A percentile compares a stretch with the other conserved stretches of the same genome.
These are phyloP conservation scores for Elymus sibiricus DNA, from an alignment of 176 grass and related monocot genomes.

Conservation along the genomic window DNA sequence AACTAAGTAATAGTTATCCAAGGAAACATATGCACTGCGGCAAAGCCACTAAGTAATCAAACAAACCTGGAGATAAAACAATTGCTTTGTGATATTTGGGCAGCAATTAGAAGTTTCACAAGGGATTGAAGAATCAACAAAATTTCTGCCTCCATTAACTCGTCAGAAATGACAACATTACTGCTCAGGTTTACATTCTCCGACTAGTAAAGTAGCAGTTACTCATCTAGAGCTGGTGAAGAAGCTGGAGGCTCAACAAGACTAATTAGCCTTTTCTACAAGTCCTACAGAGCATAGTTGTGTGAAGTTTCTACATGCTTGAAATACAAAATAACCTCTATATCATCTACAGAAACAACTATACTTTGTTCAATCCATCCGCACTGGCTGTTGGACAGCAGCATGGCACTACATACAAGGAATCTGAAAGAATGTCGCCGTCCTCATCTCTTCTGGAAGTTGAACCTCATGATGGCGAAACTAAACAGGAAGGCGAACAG, in stretches of 20 bases:
- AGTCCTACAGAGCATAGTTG: background rate
- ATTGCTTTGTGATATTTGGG: background rate
- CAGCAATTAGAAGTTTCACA: background rate
- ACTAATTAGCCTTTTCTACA: conserved; percentile 14
- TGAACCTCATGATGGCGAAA: conserved; percentile 75
- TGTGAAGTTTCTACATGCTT: conserved; percentile 4
- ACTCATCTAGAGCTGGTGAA: conserved; percentile 25
- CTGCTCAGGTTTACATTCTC: conserved; percentile 1
- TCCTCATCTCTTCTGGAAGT: conserved; percentile 80
- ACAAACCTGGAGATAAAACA: background rate
- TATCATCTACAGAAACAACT: conserved; percentile 34
- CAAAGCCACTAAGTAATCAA: background rate
- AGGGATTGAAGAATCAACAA: conserved; percentile 2
- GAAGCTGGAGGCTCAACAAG: conserved; percentile 6
- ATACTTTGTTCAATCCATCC: background rate
- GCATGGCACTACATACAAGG: background rate
- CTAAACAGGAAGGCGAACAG: conserved; percentile 75
- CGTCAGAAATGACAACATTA: background rate
- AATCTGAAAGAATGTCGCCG: conserved; percentile 14
- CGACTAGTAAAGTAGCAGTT: background rate
- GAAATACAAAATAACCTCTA: conserved; percentile 34
- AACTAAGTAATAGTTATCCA: no score
- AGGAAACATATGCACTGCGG: background rate
- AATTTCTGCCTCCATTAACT: conserved; percentile 33
- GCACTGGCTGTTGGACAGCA: background rate